A percentile compares a stretch with the other conserved stretches of the same genome.
Evolutionary conservation across 352 stramenopile species (phyloP).

Genomic region (Phytophthora crassamura): DNA sequence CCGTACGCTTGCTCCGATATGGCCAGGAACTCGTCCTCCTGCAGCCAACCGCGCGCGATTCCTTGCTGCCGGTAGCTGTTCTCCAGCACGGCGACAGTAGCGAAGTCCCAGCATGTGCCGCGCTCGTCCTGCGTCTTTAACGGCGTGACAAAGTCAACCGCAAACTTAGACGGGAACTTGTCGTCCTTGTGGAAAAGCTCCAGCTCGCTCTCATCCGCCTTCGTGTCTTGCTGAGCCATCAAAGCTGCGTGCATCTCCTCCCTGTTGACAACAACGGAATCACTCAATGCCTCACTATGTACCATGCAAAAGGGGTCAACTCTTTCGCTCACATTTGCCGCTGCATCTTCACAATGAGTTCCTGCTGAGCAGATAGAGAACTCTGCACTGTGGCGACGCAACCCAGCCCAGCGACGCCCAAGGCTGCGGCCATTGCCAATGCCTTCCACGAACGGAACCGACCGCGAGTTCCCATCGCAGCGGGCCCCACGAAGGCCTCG

Average conservation of each 20-base stretch:
- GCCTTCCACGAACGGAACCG: conserved; percentile 4
- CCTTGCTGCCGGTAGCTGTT: conserved; percentile 72
- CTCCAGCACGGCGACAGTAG: conserved; percentile 64
- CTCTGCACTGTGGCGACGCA: conserved; percentile 20
- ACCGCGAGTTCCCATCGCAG: too few relatives aligned
- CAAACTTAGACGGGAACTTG: conserved; percentile 64
- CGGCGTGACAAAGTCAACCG: conserved; percentile 58
- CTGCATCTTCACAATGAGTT: conserved; percentile 21
- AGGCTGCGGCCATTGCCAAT: conserved; percentile 1
- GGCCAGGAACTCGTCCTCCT: conserved; percentile 58
- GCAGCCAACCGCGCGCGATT: conserved; percentile 57
- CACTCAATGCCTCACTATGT: too few relatives aligned
- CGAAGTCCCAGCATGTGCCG: conserved; percentile 79
- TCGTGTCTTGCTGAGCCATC: too few relatives aligned
- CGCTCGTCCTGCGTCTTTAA: conserved; percentile 77
- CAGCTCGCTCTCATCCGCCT: too few relatives aligned
- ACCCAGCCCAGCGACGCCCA: conserved; percentile 14
- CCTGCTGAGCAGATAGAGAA: conserved; percentile 20
- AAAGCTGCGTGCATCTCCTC: conserved; percentile 58
- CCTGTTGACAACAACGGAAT: too few relatives aligned
- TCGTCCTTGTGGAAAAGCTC: conserved; percentile 28
- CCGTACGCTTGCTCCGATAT: conserved; percentile 75
- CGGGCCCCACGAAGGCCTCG: conserved; percentile 8
- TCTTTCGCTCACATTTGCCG: conserved; percentile 29
- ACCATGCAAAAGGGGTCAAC: too few relatives aligned